Base-by-base conservation (phyloP, 2,329 filamentous ascomycete genomes). In the Cladosporium colombiae region DNA sequence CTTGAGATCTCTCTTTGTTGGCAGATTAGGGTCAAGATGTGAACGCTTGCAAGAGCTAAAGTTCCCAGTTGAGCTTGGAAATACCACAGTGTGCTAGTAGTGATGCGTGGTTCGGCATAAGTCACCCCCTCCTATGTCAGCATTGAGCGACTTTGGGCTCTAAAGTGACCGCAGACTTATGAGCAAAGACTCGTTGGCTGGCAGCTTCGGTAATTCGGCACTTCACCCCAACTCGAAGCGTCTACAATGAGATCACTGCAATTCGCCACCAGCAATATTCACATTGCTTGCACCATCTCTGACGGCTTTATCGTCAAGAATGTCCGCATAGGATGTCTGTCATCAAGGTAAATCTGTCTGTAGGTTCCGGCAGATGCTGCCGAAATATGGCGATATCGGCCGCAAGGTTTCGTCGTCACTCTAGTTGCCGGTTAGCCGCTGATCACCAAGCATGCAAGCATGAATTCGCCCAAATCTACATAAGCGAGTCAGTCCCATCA, bases 301-400 rank as follows among this genome's bases (percentile, higher is more conserved):
- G 40, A 4, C n/a, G n/a, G n/a, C 40, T 46, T 46, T 7, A 21
- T 46, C 40, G n/a, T 55, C 27, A 29, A 33, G 13, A 8, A n/a
- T 33, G 7, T n/a, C 18, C 29, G 31, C 31, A 29, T n/a, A 21
- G n/a, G 7, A 10, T 7, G 8, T 29, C 27, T 29, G 52, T 55
- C 27, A 55, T 33, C 27, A 29, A 31, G n/a, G 52, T 55, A 55
- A 33, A n/a, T 33, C 18, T 16, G 29, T 33, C n/a, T 33, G 27
- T 31, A 55, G 52, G 18, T 55, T 21, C 31, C 52, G 52, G 52
- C 31, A 55, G 8, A 33, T 1, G 52, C 40, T 55, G 52, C 52
- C 52, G 52, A 55, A 13, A 35, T 21, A 40, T 57, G 55, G 33
- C 55, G 55, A 57, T 57, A 57, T 57, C 55, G 55, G 55, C 55